These are phyloP conservation scores for Tylopilus rubrobrunneus DNA, from an alignment of 768 basidiomycete species.

Conservation along the genomic window DNA sequence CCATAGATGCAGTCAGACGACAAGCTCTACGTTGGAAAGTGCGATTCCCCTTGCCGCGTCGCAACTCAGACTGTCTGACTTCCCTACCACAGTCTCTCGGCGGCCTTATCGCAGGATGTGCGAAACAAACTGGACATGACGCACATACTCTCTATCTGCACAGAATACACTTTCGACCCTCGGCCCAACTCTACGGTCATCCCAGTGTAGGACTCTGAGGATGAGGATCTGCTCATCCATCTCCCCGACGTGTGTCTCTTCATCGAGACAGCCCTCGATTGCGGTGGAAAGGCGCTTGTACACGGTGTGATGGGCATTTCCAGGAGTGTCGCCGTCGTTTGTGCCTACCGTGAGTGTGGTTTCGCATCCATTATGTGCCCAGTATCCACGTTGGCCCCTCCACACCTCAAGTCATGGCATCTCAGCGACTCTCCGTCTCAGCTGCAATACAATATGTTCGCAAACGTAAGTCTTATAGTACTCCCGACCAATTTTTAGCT, in stretches of 20 bases:
- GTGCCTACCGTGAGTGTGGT: slow-evolving; percentile 46
- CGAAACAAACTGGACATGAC: slow-evolving; percentile 42
- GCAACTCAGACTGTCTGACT: background rate
- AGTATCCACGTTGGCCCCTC: too few relatives aligned
- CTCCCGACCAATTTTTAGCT: slow-evolving; percentile 7
- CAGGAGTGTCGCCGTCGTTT: slow-evolving; percentile 58
- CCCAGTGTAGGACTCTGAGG: slow-evolving; percentile 43
- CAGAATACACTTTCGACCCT: slow-evolving; percentile 44
- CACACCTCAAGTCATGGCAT: slow-evolving; percentile 52
- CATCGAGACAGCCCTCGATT: slow-evolving; percentile 53
- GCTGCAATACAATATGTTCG: slow-evolving; percentile 49
- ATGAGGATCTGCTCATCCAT: slow-evolving; percentile 60
- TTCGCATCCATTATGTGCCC: background rate
- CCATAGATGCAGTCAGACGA: slow-evolving; percentile 27
- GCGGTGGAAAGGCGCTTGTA: slow-evolving; percentile 57
- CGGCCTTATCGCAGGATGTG: slow-evolving; percentile 31
- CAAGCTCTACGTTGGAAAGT: slow-evolving; percentile 36
- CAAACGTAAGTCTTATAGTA: slow-evolving; percentile 36
- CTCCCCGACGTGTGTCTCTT: slow-evolving; percentile 57
- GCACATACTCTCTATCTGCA: slow-evolving; percentile 55
- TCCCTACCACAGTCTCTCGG: slow-evolving; percentile 22
- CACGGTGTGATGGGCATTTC: slow-evolving; percentile 76
- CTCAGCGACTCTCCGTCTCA: slow-evolving; percentile 36
- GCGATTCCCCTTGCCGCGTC: slow-evolving; percentile 1
- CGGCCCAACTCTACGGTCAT: slow-evolving; percentile 34